Conservation (phyloP, 352 stramenopile genomes). For the Lagenidium sp. region DNA sequence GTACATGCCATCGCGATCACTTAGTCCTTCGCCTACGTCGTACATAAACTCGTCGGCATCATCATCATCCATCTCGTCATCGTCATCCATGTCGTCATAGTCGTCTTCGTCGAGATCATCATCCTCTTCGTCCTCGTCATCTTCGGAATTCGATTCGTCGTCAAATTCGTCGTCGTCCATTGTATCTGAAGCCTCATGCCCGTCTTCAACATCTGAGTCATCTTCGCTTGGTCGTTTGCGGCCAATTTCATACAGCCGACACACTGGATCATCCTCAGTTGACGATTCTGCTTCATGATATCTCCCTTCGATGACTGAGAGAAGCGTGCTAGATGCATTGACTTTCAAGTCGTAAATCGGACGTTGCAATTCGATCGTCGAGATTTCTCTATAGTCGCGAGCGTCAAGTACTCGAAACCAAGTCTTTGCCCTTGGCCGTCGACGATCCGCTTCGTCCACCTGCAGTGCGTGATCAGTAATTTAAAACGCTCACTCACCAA, state of each 20-base stretch:
- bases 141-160: conserved; percentile 39
- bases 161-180: conserved; percentile 79
- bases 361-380: conserved; percentile 71
- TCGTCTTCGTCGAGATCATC: conserved; percentile 42
- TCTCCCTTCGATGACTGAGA: conserved; percentile 66
- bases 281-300: conserved; percentile 53
- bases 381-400: conserved; percentile 79
- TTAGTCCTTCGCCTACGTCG: conserved; percentile 27
- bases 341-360: conserved; percentile 67
- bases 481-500: too few relatives aligned
- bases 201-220: conserved; percentile 83
- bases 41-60: conserved; percentile 14
- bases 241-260: conserved; percentile 82
- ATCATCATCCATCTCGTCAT: conserved; percentile 25
- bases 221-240: conserved; percentile 78
- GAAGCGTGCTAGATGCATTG: conserved; percentile 49
- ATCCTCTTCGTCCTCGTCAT: conserved; percentile 26
- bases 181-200: conserved; percentile 49
- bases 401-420: conserved; percentile 81
- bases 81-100: conserved; percentile 38
- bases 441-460: conserved; percentile 44
- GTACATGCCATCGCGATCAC: conserved; percentile 20
- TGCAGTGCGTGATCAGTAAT: too few relatives aligned
- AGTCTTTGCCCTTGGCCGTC: conserved; percentile 62
- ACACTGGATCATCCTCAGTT: conserved; percentile 69